phyloP scores from a whole-genome alignment of 371 early-diverging fungal species.

The Lichtheimia corymbifera region DNA sequence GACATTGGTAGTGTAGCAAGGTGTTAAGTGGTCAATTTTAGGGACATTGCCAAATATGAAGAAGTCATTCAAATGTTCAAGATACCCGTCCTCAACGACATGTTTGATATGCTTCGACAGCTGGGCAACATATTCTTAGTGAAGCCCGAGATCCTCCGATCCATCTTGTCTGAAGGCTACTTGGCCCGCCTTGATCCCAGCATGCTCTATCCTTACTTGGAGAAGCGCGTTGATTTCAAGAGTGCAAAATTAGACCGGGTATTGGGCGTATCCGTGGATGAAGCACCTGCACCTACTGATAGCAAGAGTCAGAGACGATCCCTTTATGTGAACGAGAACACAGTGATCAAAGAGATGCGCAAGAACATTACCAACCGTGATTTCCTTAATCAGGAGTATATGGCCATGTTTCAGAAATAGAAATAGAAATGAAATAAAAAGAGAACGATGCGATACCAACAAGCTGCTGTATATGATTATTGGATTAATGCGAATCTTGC shows the following conservation, averaged over 20 bases:
- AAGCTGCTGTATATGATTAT: too few species aligned
- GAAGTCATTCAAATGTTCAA: slow-evolving; percentile 79
- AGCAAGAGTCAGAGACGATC: slow-evolving; percentile 37
- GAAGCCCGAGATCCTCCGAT: slow-evolving; percentile 85
- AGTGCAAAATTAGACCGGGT: slow-evolving; percentile 65
- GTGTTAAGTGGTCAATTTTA: slow-evolving; percentile 21
- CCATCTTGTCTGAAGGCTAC: slow-evolving; percentile 80
- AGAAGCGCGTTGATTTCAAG: slow-evolving; percentile 86
- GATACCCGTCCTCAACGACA: slow-evolving; percentile 73
- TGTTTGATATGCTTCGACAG: slow-evolving; percentile 91
- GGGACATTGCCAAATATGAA: slow-evolving; percentile 93
- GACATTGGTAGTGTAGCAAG: neutral
- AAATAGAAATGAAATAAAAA: slow-evolving; percentile 2
- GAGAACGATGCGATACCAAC: neutral
- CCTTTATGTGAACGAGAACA: slow-evolving; percentile 51
- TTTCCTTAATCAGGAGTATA: slow-evolving; percentile 33
- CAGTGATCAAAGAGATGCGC: slow-evolving; percentile 47
- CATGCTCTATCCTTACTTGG: slow-evolving; percentile 81
- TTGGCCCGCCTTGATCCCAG: slow-evolving; percentile 78
- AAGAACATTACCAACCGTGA: slow-evolving; percentile 20
- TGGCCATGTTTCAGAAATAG: slow-evolving; percentile 36
- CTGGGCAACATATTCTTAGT: slow-evolving; percentile 90
- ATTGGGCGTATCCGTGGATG: slow-evolving; percentile 44
- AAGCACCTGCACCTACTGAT: slow-evolving; percentile 4
- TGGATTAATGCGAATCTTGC: too few species aligned